Conservation (phyloP, 164 flowering plant genomes). For the Nymphaea colorata region DNA sequence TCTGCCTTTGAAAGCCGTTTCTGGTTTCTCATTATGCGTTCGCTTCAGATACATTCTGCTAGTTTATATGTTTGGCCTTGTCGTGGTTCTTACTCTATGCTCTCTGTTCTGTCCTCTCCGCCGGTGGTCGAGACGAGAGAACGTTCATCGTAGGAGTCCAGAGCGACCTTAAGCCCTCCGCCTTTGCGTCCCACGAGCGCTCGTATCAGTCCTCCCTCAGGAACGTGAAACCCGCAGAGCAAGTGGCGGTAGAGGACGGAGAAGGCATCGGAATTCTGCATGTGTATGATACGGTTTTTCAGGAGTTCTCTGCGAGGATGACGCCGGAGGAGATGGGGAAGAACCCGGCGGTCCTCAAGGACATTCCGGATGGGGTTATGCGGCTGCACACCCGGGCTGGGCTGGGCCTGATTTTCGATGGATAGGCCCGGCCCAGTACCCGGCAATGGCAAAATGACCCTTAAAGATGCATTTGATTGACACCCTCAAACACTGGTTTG, state of each 20-base stretch:
- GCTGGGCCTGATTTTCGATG: no score
- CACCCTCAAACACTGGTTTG: no score
- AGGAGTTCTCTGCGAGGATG: constrained; percentile 38
- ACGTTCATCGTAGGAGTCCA: constrained; percentile 32
- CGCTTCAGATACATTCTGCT: no score
- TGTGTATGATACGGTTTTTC: constrained; percentile 34
- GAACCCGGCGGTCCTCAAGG: constrained; percentile 16
- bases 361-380: constrained; percentile 24
- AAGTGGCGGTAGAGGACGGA: not conserved
- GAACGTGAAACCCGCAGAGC: constrained; percentile 4
- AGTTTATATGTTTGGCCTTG: not conserved
- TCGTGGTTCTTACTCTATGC: constrained; percentile 7
- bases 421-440: no score
- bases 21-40: no score
- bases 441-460: no score
- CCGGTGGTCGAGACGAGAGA: not conserved
- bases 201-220: constrained; percentile 40
- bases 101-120: constrained; percentile 3
- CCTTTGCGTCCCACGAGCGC: constrained; percentile 21
- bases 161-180: constrained; percentile 31
- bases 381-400: constrained; percentile 19
- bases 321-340: constrained; percentile 13
- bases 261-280: constrained; percentile 13
- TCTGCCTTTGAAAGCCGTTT: no score
- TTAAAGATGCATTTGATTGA: no score